Base-by-base conservation (phyloP, 2,329 filamentous ascomycete species). In the Pseudocercospora fijiensis region DNA sequence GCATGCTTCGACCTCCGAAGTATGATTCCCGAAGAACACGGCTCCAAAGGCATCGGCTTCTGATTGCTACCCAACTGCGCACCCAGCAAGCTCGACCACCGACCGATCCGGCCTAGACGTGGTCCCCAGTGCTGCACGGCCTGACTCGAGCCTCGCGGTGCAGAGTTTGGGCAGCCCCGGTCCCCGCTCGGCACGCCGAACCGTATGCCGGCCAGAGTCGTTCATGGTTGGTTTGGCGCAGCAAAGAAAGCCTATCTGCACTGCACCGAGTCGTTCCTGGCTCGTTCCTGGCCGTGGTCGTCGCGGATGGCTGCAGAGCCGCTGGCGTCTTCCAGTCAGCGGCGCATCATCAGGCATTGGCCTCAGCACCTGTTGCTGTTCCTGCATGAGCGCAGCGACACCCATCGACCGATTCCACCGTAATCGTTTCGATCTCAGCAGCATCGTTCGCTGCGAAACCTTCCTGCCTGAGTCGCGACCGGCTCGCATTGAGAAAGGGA, bases 281-380 rank as follows among this genome's bases (percentile, higher is more conserved):
- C 53, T 65, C 60, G 66, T 68, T 62, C 64, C 66, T 68, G 66
- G 37, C 58, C 57, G 52, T 66, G 57, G 64, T 65, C 53, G 66
- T 60, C 49, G 49, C 18, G 18, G 45, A 49, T 49, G 18, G 22
- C 45, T 49, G 45, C 49, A 45, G 58, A 33, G 37, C 20, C 26
- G 49, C 61, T 51, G 56, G 58, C 64, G 28, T 18, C 24, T n/a
- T 13, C 58, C 51, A 61, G 66, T 68, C 63, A 65, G 63, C 64
- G 66, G 66, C 63, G 66, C 53, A 45, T 30, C 57, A 51, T 43
- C 57, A 22, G 22, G 20, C 45, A 49, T 49, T 53, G 49, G 24
- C 49, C 49, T 28, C 49, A 53, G 49, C 49, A 24, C 49, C 49
- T 28, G 20, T 30, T 16, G 49, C 28, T 26, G 49, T 53, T 53